Evolutionary conservation across 345 rosid species (phyloP).

Genomic region (Citrus hindsii): DNA sequence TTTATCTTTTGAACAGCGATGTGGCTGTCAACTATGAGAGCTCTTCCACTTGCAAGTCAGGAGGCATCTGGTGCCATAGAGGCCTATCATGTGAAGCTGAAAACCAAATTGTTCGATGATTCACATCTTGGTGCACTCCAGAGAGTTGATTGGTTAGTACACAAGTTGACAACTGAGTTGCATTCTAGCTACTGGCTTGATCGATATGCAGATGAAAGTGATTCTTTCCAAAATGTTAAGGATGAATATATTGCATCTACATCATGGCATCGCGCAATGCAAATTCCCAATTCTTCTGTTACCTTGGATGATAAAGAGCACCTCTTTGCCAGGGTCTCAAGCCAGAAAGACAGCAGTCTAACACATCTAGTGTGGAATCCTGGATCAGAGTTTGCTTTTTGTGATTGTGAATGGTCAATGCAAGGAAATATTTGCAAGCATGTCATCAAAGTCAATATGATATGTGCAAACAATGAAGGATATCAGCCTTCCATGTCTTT

Average conservation of each 20-base stretch:
- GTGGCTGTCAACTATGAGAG: conserved; percentile 84
- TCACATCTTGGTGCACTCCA: conserved; percentile 89
- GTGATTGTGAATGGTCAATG: conserved; percentile 87
- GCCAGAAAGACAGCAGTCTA: conserved; percentile 54
- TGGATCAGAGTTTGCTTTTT: conserved; percentile 89
- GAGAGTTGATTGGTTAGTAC: conserved; percentile 97
- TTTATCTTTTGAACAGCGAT: conserved; percentile 46
- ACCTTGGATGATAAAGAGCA: conserved; percentile 44
- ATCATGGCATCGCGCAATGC: conserved; percentile 85
- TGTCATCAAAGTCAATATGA: conserved; percentile 76
- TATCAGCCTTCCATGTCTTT: conserved; percentile 63
- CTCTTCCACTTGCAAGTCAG: conserved; percentile 94
- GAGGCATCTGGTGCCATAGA: conserved; percentile 96
- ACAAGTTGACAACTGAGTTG: conserved; percentile 86
- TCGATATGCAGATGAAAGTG: conserved; percentile 88
- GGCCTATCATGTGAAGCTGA: conserved; percentile 93
- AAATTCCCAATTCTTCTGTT: conserved; percentile 80
- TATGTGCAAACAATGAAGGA: conserved; percentile 41
- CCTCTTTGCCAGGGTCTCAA: conserved; percentile 61
- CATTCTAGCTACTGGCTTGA: conserved; percentile 96
- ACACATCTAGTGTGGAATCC: conserved; percentile 80
- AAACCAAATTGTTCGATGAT: conserved; percentile 78
- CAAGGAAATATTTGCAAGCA: conserved; percentile 97
- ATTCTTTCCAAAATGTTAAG: conserved; percentile 80
- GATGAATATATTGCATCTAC: conserved; percentile 91